Conservation (phyloP, 768 basidiomycete genomes). For the Pleurotus cornucopiae region DNA sequence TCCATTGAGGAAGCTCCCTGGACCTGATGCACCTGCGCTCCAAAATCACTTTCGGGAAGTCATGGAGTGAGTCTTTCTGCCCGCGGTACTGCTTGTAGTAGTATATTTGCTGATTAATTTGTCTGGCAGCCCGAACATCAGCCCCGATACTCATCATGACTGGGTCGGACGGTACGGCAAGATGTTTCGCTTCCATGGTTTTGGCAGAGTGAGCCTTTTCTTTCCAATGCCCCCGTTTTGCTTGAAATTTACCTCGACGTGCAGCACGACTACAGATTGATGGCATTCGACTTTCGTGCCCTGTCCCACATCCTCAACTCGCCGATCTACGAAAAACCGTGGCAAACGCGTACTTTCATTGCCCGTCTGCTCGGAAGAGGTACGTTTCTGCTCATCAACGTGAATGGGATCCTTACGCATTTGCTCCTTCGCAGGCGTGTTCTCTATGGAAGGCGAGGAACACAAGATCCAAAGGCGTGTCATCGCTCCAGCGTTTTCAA, state of each 20-base stretch:
- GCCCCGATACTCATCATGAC: conserved; percentile 33
- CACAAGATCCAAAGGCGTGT: conserved; percentile 44
- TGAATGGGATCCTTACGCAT: not conserved
- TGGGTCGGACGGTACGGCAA: conserved; percentile 44
- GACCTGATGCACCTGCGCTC: conserved; percentile 37
- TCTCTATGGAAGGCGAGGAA: conserved; percentile 48
- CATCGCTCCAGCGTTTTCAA: conserved; percentile 46
- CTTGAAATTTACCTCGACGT: not conserved
- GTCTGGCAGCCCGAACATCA: conserved; percentile 35
- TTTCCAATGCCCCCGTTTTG: not conserved
- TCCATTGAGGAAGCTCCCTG: conserved; percentile 44
- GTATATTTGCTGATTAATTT: not conserved
- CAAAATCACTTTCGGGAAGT: conserved; percentile 41
- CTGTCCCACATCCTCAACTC: conserved; percentile 46
- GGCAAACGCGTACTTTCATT: conserved; percentile 49
- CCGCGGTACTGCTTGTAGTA: not conserved
- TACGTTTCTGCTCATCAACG: conserved; percentile 12
- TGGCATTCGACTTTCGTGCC: conserved; percentile 48
- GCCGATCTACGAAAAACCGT: conserved; percentile 48
- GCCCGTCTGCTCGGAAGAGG: conserved; percentile 46
- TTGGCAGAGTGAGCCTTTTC: conserved; percentile 36
- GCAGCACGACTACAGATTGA: conserved; percentile 50
- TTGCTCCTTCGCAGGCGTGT: conserved; percentile 32
- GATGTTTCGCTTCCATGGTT: conserved; percentile 52
- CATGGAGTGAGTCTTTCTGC: conserved; percentile 35